phyloP scores from a whole-genome alignment of 306 rosid species.

The Notholithocarpus densiflorus region DNA sequence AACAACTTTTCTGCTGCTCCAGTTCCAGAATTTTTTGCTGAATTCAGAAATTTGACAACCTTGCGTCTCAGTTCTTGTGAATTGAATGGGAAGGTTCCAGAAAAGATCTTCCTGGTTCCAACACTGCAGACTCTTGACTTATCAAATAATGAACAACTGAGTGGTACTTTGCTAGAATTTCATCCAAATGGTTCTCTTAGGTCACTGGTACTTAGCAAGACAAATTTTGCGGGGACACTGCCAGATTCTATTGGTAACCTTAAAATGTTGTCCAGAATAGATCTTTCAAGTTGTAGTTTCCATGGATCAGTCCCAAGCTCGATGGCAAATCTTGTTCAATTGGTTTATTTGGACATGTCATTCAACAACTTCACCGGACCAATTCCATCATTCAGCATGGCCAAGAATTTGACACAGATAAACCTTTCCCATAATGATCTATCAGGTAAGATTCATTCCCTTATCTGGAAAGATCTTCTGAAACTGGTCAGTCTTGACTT shows the following conservation, averaged over 20 bases:
- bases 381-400: conserved; percentile 34
- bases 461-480: conserved; percentile 8
- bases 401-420: conserved; percentile 23
- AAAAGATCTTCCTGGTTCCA: conserved; percentile 17
- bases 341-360: conserved; percentile 33
- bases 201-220: background rate
- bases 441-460: background rate
- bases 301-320: conserved; percentile 27
- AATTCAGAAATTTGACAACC: conserved; percentile 17
- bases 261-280: conserved; percentile 20
- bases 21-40: conserved; percentile 23
- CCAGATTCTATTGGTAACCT: conserved; percentile 25
- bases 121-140: conserved; percentile 22
- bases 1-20: conserved; percentile 15
- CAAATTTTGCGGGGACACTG: conserved; percentile 29
- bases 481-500: conserved; percentile 26
- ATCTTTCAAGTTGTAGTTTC: conserved; percentile 27
- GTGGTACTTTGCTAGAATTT: conserved; percentile 36
- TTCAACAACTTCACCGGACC: conserved; percentile 23
- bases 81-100: conserved; percentile 28
- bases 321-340: conserved; percentile 21
- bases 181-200: conserved; percentile 8
- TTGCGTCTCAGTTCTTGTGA: background rate
- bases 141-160: conserved; percentile 19
- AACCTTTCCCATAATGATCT: conserved; percentile 20